Evolutionary conservation across 768 basidiomycete genomes (phyloP).

Genomic region (Boletus pseudo-olivaceus): DNA sequence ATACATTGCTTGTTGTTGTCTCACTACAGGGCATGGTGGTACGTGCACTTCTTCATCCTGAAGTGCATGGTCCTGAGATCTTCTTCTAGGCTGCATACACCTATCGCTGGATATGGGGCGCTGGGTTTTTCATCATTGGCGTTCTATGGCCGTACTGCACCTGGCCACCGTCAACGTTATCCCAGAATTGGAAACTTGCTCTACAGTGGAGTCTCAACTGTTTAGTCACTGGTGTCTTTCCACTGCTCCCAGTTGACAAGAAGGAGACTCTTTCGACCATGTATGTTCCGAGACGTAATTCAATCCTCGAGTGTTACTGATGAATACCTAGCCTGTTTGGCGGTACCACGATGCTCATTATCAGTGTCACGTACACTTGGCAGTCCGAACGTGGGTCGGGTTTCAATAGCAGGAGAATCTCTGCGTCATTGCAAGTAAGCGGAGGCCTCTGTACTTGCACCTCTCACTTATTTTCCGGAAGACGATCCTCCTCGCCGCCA

Average conservation of each 20-base stretch:
- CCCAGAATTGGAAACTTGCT: background rate
- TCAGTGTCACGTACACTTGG: background rate
- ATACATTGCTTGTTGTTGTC: background rate
- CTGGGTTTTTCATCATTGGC: background rate
- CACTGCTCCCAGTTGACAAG: background rate
- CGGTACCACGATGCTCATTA: background rate
- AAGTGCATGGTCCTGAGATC: background rate
- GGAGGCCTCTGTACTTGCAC: no score
- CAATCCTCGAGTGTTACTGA: background rate
- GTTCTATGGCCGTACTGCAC: background rate
- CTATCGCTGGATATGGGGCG: background rate
- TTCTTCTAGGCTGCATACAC: background rate
- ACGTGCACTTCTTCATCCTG: background rate
- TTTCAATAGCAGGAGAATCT: background rate
- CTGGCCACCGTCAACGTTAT: background rate
- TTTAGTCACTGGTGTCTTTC: background rate
- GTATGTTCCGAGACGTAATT: background rate
- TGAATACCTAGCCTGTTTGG: background rate
- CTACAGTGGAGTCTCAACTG: background rate
- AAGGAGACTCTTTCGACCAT: background rate
- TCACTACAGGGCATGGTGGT: background rate
- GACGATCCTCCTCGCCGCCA: no score
- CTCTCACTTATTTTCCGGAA: no score
- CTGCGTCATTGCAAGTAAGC: background rate
- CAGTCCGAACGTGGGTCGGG: background rate